These are phyloP conservation scores for Rhodamnia rubescens DNA, from an alignment of 345 rosid species.

Conservation along the genomic window DNA sequence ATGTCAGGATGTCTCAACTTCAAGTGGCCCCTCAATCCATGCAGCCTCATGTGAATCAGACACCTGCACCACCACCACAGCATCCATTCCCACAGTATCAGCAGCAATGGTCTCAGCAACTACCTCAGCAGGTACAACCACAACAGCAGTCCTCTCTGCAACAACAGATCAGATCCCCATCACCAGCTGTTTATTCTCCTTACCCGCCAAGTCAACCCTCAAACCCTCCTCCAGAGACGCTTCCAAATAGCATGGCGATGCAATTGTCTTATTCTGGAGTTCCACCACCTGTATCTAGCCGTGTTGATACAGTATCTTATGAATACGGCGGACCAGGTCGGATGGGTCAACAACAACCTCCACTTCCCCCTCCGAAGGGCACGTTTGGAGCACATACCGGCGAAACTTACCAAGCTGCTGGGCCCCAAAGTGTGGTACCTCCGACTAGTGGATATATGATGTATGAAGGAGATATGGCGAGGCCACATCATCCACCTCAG, in stretches of 20 bases:
- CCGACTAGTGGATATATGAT: conserved; percentile 59
- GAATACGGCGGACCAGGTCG: conserved; percentile 58
- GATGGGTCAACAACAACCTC: conserved; percentile 50
- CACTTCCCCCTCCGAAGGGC: conserved; percentile 60
- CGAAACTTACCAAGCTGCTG: conserved; percentile 55
- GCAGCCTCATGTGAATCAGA: conserved; percentile 46
- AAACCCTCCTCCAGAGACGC: conserved; percentile 50
- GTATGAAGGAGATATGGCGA: conserved; percentile 54
- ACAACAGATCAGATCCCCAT: conserved; percentile 54
- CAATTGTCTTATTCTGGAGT: conserved; percentile 59
- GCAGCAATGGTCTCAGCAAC: conserved; percentile 67
- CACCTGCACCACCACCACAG: conserved; percentile 15
- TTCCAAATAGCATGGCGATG: conserved; percentile 63
- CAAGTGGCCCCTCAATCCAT: conserved; percentile 47
- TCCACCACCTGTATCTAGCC: conserved; percentile 58
- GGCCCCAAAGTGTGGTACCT: conserved; percentile 42
- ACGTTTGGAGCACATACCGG: conserved; percentile 40
- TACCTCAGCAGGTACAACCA: conserved; percentile 29
- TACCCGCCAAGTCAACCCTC: conserved; percentile 50
- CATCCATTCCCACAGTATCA: conserved; percentile 61
- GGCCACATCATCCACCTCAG: conserved; percentile 49
- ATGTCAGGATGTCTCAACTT: conserved; percentile 51
- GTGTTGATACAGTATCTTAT: conserved; percentile 44
- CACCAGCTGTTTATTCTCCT: conserved; percentile 48
- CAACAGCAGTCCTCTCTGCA: conserved; percentile 44